phyloP scores from a whole-genome alignment of 495 filamentous ascomycete species.

The Aspergillus biplanus region DNA sequence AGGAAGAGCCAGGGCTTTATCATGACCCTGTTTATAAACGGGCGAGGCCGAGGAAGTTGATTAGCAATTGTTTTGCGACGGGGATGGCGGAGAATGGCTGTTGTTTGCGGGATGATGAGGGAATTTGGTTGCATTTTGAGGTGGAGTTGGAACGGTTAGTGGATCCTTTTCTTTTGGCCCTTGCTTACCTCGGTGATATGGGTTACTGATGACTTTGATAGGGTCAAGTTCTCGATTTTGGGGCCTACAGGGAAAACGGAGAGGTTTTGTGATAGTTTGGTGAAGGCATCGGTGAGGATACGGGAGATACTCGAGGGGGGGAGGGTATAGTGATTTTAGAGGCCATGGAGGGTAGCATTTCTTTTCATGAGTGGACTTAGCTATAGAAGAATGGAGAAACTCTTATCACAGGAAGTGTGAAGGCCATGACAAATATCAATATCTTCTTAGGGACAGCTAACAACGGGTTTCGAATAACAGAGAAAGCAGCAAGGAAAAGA shows the following conservation, averaged over 20 bases:
- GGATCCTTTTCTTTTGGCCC: too few relatives aligned
- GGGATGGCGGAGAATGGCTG: slow-evolving; percentile 16
- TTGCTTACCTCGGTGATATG: too few relatives aligned
- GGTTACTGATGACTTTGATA: neutral
- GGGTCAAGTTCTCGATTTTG: slow-evolving; percentile 7
- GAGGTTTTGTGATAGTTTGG: slow-evolving; percentile 7
- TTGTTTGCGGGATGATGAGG: slow-evolving; percentile 2
- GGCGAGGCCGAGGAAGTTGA: slow-evolving; percentile 8
- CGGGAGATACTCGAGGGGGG: neutral
- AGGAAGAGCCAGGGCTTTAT: slow-evolving; percentile 10
- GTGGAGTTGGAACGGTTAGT: neutral
- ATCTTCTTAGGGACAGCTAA: neutral
- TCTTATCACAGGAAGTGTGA: too few relatives aligned
- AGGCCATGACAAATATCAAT: neutral
- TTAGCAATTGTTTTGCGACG: slow-evolving; percentile 14
- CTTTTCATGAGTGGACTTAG: too few relatives aligned
- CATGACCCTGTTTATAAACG: slow-evolving; percentile 12
- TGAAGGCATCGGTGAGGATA: neutral
- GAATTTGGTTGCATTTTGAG: slow-evolving; percentile 14
- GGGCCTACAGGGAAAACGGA: neutral
- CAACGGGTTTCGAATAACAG: neutral
- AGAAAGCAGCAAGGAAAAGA: neutral
- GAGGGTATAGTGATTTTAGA: neutral
- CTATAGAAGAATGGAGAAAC: too few relatives aligned
- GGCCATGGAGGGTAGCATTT: neutral